Base-by-base conservation (phyloP, 148 eudicot species). In the Fagopyrum tataricum region DNA sequence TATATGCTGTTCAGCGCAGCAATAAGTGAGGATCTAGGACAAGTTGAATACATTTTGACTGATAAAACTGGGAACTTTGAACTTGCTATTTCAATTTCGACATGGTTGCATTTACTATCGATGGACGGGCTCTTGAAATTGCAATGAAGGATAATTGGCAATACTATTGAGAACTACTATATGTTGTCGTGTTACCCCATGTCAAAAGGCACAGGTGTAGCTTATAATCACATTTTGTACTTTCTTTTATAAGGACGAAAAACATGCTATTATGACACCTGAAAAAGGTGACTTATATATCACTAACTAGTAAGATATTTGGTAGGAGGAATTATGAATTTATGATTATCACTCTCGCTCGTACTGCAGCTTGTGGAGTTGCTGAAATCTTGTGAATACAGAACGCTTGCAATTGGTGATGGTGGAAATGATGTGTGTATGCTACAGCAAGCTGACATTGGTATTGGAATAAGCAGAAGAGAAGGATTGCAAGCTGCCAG, bases 381-480 rank as follows among this genome's bases (percentile, higher is more conserved):
- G 73, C 56, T 95, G 81, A 95, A 90, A 80, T 87, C 86, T 67
- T 90, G 97, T 74, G 97, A 91, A 41, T 91, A 91, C 56, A 86
- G 91, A 85, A 95, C 98, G 15, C 73, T 95, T 81, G 98, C 98
- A 24, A 88, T 95, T 72, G 98, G 98, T 43, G 98, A 95, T 86
- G 98, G 98, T 43, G 98, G 98, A 53, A 95, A 95, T 86, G 98
- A 95, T 79, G 98, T 91, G 79, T 85, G 91, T 75, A 95, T 95
- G 98, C 91, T 95, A 66, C 98, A 95, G 82, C 91, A 95, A 87
- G 98, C 98, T 76, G 92, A 91, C 75, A 91, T 95, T 78, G 98
- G 98, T 77, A 96, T 95, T 81, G 98, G 98, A 77, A 95, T 95
- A 74, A 91, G 98, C 81, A 97, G 98, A 44, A 85, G 97, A 81